Percentiles rank a stretch among this genome's conserved stretches.
Conservation (phyloP, 192 early-diverging fungal species). For the Linnemannia hyalina region DNA sequence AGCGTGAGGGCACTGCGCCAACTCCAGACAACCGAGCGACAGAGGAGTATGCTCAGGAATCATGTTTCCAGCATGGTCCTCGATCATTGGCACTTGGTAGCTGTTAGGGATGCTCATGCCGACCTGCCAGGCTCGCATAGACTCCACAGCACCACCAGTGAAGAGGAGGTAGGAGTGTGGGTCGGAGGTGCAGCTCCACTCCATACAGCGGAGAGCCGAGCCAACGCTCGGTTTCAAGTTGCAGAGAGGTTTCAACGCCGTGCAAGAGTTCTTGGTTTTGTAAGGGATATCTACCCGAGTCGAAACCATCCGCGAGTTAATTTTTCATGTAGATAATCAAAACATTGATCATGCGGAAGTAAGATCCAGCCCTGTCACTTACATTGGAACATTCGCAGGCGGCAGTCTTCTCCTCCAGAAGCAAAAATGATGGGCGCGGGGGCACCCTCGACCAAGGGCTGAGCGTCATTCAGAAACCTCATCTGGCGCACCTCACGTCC, state of each 20-base stretch:
- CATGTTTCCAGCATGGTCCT: conserved; percentile 18
- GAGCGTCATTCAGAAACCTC: conserved; percentile 54
- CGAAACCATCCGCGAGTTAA: background rate
- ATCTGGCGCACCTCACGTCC: conserved; percentile 74
- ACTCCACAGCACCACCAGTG: conserved; percentile 51
- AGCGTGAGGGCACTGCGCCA: conserved; percentile 47
- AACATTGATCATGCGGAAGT: background rate
- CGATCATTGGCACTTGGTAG: conserved; percentile 34
- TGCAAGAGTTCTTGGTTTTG: conserved; percentile 47
- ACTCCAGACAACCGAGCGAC: conserved; percentile 38
- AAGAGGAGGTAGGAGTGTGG: conserved; percentile 45
- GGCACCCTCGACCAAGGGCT: conserved; percentile 19
- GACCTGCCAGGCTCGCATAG: conserved; percentile 53
- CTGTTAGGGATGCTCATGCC: conserved; percentile 51
- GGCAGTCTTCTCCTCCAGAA: conserved; percentile 71
- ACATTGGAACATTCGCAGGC: conserved; percentile 69
- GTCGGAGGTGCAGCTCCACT: conserved; percentile 39
- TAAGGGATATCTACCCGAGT: conserved; percentile 57
- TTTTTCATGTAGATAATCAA: background rate
- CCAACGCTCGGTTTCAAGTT: conserved; percentile 51
- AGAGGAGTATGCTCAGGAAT: conserved; percentile 43
- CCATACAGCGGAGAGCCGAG: conserved; percentile 43
- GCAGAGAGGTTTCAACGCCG: conserved; percentile 40
- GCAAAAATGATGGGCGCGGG: conserved; percentile 61
- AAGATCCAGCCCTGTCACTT: conserved; percentile 2